Evolutionary conservation across 148 eudicot species (phyloP).

Genomic region (Vaccinium corymbosum): DNA sequence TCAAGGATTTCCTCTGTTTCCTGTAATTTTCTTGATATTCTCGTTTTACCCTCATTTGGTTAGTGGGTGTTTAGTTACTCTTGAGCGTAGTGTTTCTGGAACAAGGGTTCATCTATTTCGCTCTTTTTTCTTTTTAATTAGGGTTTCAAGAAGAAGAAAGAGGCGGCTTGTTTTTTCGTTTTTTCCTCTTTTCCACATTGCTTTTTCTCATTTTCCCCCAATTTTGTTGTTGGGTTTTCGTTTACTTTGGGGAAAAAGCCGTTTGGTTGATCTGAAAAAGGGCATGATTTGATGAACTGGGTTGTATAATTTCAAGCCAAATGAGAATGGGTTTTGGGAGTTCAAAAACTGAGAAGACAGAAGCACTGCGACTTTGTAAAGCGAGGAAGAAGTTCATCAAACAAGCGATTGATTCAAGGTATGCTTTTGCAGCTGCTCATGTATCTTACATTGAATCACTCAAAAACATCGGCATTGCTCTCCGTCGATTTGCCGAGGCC

Average conservation of each 20-base stretch:
- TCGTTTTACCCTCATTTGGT: background rate
- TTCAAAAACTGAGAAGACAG: conserved; percentile 62
- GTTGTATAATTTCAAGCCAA: background rate
- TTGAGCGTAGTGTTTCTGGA: background rate
- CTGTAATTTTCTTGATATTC: background rate
- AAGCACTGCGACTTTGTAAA: conserved; percentile 66
- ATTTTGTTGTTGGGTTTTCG: background rate
- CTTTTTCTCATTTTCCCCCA: background rate
- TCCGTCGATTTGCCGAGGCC: conserved; percentile 71
- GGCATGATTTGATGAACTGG: conserved; percentile 10
- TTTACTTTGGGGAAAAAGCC: background rate
- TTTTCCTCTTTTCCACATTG: background rate
- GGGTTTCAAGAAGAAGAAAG: conserved; percentile 16
- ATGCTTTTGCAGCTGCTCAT: conserved; percentile 79
- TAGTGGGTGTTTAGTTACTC: background rate
- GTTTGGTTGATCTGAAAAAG: conserved; percentile 10
- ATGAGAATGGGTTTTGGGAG: conserved; percentile 49
- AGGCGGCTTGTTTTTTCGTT: background rate
- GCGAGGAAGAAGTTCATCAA: conserved; percentile 66
- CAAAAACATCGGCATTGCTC: conserved; percentile 60
- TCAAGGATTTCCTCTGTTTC: background rate
- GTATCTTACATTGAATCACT: conserved; percentile 70
- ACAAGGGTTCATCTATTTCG: background rate
- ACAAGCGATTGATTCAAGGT: conserved; percentile 76
- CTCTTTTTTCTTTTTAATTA: background rate